Conservation (phyloP, 495 filamentous ascomycete species). For the Halenospora varia region DNA sequence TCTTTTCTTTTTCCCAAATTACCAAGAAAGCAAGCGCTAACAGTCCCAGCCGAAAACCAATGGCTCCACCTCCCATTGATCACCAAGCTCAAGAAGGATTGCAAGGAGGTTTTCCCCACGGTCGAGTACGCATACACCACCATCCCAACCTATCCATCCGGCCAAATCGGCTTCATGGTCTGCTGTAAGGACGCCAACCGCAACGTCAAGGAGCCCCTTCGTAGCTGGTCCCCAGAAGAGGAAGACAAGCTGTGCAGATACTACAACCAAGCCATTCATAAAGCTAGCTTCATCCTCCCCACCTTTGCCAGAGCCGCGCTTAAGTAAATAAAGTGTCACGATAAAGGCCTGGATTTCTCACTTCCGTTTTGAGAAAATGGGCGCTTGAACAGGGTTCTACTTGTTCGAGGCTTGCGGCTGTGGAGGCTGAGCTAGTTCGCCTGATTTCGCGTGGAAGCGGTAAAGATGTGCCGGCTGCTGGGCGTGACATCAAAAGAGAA, state of each 20-base stretch:
- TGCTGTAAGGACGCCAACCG: slow-evolving; percentile 88
- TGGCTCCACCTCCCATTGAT: slow-evolving; percentile 96
- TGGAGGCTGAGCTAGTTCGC: no score
- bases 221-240: slow-evolving; percentile 76
- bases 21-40: slow-evolving; percentile 2
- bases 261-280: slow-evolving; percentile 94
- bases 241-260: slow-evolving; percentile 90
- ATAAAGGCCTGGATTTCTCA: no score
- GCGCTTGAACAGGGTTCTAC: no score
- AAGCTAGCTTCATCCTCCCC: slow-evolving; percentile 87
- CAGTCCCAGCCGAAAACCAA: slow-evolving; percentile 85
- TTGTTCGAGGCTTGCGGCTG: no score
- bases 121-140: slow-evolving; percentile 99
- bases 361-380: no score
- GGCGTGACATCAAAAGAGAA: no score
- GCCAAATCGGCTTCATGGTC: slow-evolving; percentile 99
- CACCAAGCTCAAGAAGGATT: slow-evolving; percentile 86
- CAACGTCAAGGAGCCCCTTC: slow-evolving; percentile 79
- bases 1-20: slow-evolving; percentile 7
- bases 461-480: no score
- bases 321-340: slow-evolving; percentile 30
- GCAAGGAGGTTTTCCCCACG: slow-evolving; percentile 94
- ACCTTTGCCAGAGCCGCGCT: slow-evolving; percentile 85
- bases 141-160: slow-evolving; percentile 98
- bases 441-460: no score